Conservation (phyloP, 768 basidiomycete species). For the Gautieria morchelliformis region DNA sequence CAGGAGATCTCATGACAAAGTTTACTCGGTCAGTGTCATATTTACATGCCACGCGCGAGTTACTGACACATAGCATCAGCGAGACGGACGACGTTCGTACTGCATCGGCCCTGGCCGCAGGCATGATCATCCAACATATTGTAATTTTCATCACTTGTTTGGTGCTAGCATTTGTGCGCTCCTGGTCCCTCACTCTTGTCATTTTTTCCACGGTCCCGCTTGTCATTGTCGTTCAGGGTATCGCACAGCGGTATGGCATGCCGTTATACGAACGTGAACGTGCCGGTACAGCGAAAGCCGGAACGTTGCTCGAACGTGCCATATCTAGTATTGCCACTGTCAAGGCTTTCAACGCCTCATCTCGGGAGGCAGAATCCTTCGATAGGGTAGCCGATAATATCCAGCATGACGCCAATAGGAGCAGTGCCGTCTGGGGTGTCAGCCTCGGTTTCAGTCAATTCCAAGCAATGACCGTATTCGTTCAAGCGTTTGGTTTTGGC, state of each 20-base stretch:
- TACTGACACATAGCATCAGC: constrained; percentile 30
- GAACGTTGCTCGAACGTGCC: constrained; percentile 73
- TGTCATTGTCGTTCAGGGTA: constrained; percentile 62
- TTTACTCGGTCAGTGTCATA: constrained; percentile 58
- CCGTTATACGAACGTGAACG: constrained; percentile 66
- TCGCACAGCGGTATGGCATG: constrained; percentile 60
- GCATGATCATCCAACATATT: constrained; percentile 70
- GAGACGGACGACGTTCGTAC: constrained; percentile 92
- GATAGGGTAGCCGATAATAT: constrained; percentile 11
- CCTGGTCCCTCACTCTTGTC: constrained; percentile 80
- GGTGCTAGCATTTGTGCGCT: constrained; percentile 69
- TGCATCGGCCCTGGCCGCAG: constrained; percentile 73
- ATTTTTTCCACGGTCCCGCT: constrained; percentile 85
- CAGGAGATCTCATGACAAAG: constrained; percentile 88
- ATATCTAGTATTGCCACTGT: constrained; percentile 75
- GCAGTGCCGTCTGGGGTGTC: constrained; percentile 58
- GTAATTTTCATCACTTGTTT: constrained; percentile 74
- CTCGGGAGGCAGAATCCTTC: constrained; percentile 15
- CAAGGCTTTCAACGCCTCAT: constrained; percentile 33
- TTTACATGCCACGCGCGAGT: neutral
- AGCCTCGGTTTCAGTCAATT: constrained; percentile 67
- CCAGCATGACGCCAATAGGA: neutral
- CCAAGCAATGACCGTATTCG: constrained; percentile 85
- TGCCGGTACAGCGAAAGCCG: constrained; percentile 54
- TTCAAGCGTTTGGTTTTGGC: constrained; percentile 96